Percentiles rank a stretch among this genome's conserved stretches.
phyloP scores from a whole-genome alignment of 495 filamentous ascomycete species.

The Xylaria nigripes region DNA sequence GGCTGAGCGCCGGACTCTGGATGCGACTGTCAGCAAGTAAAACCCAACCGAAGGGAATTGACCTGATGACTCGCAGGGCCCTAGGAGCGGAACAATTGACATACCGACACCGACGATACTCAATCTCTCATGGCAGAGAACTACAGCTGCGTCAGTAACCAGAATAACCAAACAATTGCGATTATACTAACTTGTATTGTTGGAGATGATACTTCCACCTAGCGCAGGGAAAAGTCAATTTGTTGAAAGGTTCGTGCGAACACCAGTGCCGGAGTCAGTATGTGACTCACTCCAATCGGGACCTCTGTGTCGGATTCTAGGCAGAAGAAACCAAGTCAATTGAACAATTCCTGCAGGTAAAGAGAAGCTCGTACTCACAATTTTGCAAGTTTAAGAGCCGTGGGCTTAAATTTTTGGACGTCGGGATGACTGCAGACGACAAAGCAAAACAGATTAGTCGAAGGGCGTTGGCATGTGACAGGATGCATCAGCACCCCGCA shows the following conservation, averaged over 20 bases:
- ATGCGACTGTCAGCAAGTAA: conserved; percentile 22
- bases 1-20: conserved; percentile 91
- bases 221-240: background rate
- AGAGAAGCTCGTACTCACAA: conserved; percentile 52
- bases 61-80: background rate
- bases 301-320: conserved; percentile 86
- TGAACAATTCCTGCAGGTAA: conserved; percentile 19
- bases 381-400: conserved; percentile 91
- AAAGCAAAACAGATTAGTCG: conserved; percentile 19
- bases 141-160: conserved; percentile 43
- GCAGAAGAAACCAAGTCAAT: conserved; percentile 27
- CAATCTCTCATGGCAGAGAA: conserved; percentile 93
- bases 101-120: conserved; percentile 95
- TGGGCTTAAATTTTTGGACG: conserved; percentile 94
- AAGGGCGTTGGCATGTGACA: conserved; percentile 4
- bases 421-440: conserved; percentile 67
- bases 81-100: conserved; percentile 23
- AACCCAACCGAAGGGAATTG: background rate
- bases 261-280: background rate
- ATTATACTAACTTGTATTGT: conserved; percentile 69
- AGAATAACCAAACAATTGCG: background rate
- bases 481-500: background rate
- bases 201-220: conserved; percentile 84
- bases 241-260: background rate
- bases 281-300: conserved; percentile 90